These are phyloP conservation scores for Cronartium quercuum DNA, from an alignment of 1,284 basidiomycete species.

Conservation along the genomic window DNA sequence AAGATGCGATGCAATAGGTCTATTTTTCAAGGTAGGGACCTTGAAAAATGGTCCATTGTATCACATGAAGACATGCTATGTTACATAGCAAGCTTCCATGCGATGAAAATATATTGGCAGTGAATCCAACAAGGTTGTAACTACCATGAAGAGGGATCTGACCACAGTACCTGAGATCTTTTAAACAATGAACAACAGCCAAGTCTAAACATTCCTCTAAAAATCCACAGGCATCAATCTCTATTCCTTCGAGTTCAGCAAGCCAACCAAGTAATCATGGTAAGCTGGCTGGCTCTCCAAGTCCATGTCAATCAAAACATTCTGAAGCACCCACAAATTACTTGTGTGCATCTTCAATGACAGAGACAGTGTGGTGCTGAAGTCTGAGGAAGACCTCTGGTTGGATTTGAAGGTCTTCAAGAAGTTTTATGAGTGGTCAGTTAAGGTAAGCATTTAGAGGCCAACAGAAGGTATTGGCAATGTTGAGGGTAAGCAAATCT, in stretches of 20 bases:
- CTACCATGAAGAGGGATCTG: constrained; percentile 63
- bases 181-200: constrained; percentile 59
- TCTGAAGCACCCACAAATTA: constrained; percentile 54
- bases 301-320: constrained; percentile 55
- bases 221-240: constrained; percentile 47
- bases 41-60: too few species aligned
- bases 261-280: constrained; percentile 56
- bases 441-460: constrained; percentile 54
- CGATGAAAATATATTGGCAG: too few species aligned
- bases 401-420: constrained; percentile 60
- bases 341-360: constrained; percentile 58
- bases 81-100: too few species aligned
- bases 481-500: constrained; percentile 61
- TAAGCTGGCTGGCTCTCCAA: constrained; percentile 57
- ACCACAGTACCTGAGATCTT: constrained; percentile 62
- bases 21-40: too few species aligned
- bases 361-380: constrained; percentile 56
- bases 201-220: constrained; percentile 58
- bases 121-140: constrained; percentile 55
- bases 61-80: too few species aligned
- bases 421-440: constrained; percentile 60
- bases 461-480: constrained; percentile 59
- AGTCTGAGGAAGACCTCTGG: constrained; percentile 57
- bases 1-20: too few species aligned
- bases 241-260: constrained; percentile 54